A percentile compares a stretch with the other conserved stretches of the same genome.
phyloP scores from a whole-genome alignment of 164 flowering plant species.

The Sedum album region DNA sequence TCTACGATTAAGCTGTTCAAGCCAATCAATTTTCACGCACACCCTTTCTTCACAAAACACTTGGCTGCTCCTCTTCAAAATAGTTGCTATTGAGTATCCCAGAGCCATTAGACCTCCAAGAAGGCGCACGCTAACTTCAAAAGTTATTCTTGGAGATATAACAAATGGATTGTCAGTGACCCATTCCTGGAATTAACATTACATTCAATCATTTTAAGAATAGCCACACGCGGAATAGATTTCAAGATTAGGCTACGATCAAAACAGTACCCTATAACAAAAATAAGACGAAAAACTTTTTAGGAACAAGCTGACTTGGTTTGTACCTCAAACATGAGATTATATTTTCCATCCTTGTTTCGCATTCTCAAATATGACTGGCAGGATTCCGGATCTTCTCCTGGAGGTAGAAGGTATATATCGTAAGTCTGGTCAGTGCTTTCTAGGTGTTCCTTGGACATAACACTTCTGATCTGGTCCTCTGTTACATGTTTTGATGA shows the following conservation, averaged over 20 bases:
- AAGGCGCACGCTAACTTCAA: constrained; percentile 96
- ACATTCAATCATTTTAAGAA: not conserved
- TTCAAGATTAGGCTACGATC: no score
- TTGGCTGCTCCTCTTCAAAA: constrained; percentile 90
- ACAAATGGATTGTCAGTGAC: constrained; percentile 86
- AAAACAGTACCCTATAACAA: no score
- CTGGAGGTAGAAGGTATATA: constrained; percentile 93
- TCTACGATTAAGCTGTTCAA: constrained; percentile 77
- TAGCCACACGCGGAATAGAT: not conserved
- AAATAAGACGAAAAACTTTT: no score
- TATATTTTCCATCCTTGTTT: constrained; percentile 93
- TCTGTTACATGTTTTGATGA: constrained; percentile 13
- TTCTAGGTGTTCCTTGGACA: constrained; percentile 51
- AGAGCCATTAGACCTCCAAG: constrained; percentile 98
- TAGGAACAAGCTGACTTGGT: constrained; percentile 5
- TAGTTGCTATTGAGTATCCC: constrained; percentile 96
- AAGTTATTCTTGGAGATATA: constrained; percentile 93
- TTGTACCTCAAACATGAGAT: constrained; percentile 97
- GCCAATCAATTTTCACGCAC: constrained; percentile 86
- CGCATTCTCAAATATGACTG: constrained; percentile 96
- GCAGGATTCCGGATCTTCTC: constrained; percentile 97
- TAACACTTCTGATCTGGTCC: constrained; percentile 59
- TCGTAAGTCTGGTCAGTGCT: constrained; percentile 77
- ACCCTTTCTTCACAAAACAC: constrained; percentile 69
- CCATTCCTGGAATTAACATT: constrained; percentile 44